Base-by-base conservation (phyloP, 345 rosid genomes). In the Pugionium dolabratum region DNA sequence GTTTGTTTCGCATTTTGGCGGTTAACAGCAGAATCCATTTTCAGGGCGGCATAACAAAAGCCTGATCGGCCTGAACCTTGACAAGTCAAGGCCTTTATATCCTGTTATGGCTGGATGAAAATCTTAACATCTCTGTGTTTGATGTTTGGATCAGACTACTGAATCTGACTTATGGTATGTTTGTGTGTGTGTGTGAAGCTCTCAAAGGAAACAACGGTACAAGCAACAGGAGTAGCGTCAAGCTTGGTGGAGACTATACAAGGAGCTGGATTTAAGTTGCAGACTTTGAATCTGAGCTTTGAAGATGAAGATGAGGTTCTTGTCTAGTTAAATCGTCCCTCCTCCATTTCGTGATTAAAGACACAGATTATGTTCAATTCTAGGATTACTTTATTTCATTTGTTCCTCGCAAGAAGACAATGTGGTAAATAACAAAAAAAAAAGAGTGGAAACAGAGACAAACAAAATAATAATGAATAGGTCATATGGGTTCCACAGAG, bases 171-270 rank as follows among this genome's bases (percentile, higher is more conserved):
- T 4, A 25, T 60, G 33, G 52, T 35, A 27, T 42, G n/a, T 59
- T 30, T 70, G 46, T 56, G 59, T 44, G 43, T 36, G 18, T 18
- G 18, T 18, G 39, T 75, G 69, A 79, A 88, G 95, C 76, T 91
- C n/a, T 83, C 70, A 29, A 91, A 91, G 75, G 81, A 85, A 66
- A 91, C 97, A 1, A 86, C 96, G 1, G 83, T 85, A 46, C 93
- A 91, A 80, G 84, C 97, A 52, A 84, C 97, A 26, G 96, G 92
- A 45, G 97, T 88, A 58, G 96, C 96, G 11, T 87, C 98, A 63
- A 75, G 74, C 71, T 74, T 93, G 81, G 83, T 90, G 39, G 98
- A 86, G 76, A 74, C 77, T 11, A 84, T 93, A 62, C 98, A 89
- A 58, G 87, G 94, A 57, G 80, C 85, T 54, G 96, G 98, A 11